These are phyloP conservation scores for Rhizopogon vesiculosus DNA, from an alignment of 768 basidiomycete genomes.

Conservation along the genomic window DNA sequence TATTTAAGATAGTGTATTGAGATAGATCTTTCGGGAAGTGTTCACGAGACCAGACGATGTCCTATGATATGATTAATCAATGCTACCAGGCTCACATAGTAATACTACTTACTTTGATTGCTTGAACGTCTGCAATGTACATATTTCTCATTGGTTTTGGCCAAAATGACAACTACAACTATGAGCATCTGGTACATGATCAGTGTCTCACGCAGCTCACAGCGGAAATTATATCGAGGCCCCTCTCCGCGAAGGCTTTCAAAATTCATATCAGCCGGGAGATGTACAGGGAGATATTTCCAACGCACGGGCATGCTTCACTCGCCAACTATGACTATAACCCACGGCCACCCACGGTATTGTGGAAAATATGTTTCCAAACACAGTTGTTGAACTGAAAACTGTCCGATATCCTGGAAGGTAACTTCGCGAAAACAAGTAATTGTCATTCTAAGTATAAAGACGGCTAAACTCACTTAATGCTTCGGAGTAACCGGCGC, in stretches of 20 bases:
- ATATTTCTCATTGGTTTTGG: conserved; percentile 1
- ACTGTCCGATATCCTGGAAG: conserved; percentile 4
- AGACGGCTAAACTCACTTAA: neutral
- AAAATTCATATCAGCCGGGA: neutral
- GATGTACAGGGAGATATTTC: neutral
- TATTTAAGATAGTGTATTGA: conserved; percentile 38
- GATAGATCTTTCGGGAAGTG: conserved; percentile 52
- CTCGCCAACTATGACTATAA: conserved; percentile 1
- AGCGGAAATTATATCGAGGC: conserved; percentile 32
- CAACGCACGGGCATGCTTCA: conserved; percentile 4
- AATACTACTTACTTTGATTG: conserved; percentile 30
- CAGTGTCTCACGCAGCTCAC: conserved; percentile 19
- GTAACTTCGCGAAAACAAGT: neutral
- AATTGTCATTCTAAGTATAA: neutral
- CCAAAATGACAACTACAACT: conserved; percentile 5
- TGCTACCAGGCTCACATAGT: neutral
- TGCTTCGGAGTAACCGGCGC: neutral
- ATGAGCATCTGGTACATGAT: neutral
- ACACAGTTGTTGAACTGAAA: neutral
- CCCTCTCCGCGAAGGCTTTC: conserved; percentile 27
- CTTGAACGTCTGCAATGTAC: conserved; percentile 33
- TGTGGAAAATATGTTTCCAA: neutral
- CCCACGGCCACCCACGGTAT: neutral
- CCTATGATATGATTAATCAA: conserved; percentile 6
- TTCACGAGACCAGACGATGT: conserved; percentile 14